A percentile compares a stretch with the other conserved stretches of the same genome.
Evolutionary conservation across 1,139 yeast species (phyloP).

Genomic region (Zygosaccharomyces pseudobailii): DNA sequence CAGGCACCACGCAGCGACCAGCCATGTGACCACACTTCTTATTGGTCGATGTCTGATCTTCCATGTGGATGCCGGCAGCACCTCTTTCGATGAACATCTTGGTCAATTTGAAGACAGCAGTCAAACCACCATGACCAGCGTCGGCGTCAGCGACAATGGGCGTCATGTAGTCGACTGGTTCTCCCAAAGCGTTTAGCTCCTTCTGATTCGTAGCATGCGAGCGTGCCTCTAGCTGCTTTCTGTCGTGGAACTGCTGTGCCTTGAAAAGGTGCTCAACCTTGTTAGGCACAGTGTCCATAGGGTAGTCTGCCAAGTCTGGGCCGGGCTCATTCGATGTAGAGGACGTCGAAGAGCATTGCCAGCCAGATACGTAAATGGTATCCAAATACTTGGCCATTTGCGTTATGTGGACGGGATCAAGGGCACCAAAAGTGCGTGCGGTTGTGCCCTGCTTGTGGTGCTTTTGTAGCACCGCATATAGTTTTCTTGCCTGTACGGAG

Average conservation of each 20-base stretch:
- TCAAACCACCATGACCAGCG: conserved; percentile 98
- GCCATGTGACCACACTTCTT: conserved; percentile 97
- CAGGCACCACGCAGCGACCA: conserved; percentile 96
- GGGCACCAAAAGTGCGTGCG: conserved; percentile 91
- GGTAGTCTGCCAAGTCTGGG: conserved; percentile 97
- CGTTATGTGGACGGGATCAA: conserved; percentile 92
- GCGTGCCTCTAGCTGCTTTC: conserved; percentile 90
- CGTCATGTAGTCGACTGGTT: conserved; percentile 73
- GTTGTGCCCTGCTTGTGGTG: conserved; percentile 72
- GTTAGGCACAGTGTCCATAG: conserved; percentile 97
- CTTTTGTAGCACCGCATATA: conserved; percentile 60
- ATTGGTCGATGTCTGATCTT: conserved; percentile 98
- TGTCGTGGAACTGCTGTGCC: conserved; percentile 95
- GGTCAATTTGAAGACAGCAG: conserved; percentile 92
- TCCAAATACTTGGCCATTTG: conserved; percentile 96
- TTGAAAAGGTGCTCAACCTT: conserved; percentile 96
- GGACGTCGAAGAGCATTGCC: conserved; percentile 98
- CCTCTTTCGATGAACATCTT: conserved; percentile 97
- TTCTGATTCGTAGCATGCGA: conserved; percentile 56
- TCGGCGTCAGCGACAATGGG: conserved; percentile 98
- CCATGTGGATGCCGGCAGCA: conserved; percentile 98
- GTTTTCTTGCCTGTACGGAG: conserved; percentile 76
- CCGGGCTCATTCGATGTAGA: conserved; percentile 96
- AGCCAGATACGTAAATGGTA: conserved; percentile 89
- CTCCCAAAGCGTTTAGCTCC: conserved; percentile 40